Evolutionary conservation across 2,329 filamentous ascomycete species (phyloP).

Genomic region (Anisogramma anomala): DNA sequence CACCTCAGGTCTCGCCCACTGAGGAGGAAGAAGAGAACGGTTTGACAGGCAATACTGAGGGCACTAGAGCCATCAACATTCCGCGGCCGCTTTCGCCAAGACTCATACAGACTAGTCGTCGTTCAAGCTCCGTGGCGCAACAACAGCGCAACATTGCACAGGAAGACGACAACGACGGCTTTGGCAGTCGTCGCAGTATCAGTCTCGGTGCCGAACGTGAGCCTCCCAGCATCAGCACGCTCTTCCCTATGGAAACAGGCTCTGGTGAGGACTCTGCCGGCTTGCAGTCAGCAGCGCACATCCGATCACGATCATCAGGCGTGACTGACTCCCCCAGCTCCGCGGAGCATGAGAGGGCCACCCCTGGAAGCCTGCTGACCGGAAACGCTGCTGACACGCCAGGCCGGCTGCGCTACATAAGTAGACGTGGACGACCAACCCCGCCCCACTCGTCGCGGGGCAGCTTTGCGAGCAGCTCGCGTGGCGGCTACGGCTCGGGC

Average conservation of each 20-base stretch:
- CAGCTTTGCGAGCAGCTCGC: conserved; percentile 31
- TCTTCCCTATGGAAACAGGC: conserved; percentile 38
- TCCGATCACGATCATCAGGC: conserved; percentile 27
- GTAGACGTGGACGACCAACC: conserved; percentile 26
- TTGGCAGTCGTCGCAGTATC: conserved; percentile 52
- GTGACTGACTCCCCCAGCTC: conserved; percentile 28
- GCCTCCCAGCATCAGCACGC: conserved; percentile 51
- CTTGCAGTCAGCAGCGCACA: conserved; percentile 33
- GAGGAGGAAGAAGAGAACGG: conserved; percentile 26
- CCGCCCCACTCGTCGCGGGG: conserved; percentile 34
- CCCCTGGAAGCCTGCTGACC: conserved; percentile 24
- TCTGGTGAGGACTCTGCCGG: conserved; percentile 23
- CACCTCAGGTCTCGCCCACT: conserved; percentile 18
- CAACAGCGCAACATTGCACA: conserved; percentile 43
- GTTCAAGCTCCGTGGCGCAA: conserved; percentile 60
- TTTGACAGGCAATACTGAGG: conserved; percentile 32
- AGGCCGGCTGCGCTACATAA: conserved; percentile 35
- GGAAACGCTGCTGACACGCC: conserved; percentile 30
- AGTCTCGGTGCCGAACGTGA: conserved; percentile 56
- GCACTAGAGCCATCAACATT: conserved; percentile 60
- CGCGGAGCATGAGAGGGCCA: conserved; percentile 32
- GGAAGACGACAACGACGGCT: conserved; percentile 50
- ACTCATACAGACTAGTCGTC: conserved; percentile 38
- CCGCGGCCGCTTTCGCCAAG: conserved; percentile 60
- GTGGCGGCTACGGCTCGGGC: conserved; percentile 21